These are phyloP conservation scores for Curvularia sp. DNA, from an alignment of 2,329 filamentous ascomycete species.

Conservation along the genomic window DNA sequence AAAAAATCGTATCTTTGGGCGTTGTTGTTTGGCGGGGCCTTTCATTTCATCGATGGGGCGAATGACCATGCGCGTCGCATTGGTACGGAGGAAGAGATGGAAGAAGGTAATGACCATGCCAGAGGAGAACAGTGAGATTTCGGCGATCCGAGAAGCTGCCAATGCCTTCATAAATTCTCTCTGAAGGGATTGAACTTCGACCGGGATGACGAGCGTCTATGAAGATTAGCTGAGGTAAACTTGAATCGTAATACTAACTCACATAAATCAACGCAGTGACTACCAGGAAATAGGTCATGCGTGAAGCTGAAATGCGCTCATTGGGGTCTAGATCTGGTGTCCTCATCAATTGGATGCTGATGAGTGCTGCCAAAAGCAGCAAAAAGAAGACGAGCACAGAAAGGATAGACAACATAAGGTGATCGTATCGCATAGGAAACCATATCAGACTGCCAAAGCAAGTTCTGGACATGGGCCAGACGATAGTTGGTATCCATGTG, in stretches of 20 bases:
- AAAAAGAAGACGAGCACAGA: slow-evolving; percentile 60
- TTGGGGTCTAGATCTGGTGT: slow-evolving; percentile 62
- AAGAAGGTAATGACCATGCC: slow-evolving; percentile 70
- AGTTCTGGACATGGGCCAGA: slow-evolving; percentile 62
- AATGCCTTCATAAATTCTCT: slow-evolving; percentile 52
- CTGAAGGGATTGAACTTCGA: slow-evolving; percentile 63
- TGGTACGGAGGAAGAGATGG: slow-evolving; percentile 71
- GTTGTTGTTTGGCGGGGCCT: slow-evolving; percentile 50
- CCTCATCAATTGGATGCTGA: slow-evolving; percentile 65
- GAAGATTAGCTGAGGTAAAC: slow-evolving; percentile 10
- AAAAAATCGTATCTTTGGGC: slow-evolving; percentile 59
- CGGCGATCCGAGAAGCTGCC: slow-evolving; percentile 67
- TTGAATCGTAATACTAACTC: slow-evolving; percentile 48
- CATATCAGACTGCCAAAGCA: slow-evolving; percentile 74
- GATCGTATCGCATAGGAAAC: slow-evolving; percentile 69
- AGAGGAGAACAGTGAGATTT: slow-evolving; percentile 70
- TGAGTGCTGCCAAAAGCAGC: slow-evolving; percentile 58
- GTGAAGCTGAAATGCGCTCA: slow-evolving; percentile 69
- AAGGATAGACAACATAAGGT: slow-evolving; percentile 63
- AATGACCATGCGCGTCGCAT: slow-evolving; percentile 64
- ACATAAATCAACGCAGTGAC: slow-evolving; percentile 63
- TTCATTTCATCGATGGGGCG: slow-evolving; percentile 57
- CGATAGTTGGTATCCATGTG: slow-evolving; percentile 66
- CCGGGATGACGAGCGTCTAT: slow-evolving; percentile 66
- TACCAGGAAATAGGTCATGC: slow-evolving; percentile 72